Evolutionary conservation across 306 rosid species (phyloP), one percentile per base, ranked within the genome.

Genomic region (Corylus avellana): DNA sequence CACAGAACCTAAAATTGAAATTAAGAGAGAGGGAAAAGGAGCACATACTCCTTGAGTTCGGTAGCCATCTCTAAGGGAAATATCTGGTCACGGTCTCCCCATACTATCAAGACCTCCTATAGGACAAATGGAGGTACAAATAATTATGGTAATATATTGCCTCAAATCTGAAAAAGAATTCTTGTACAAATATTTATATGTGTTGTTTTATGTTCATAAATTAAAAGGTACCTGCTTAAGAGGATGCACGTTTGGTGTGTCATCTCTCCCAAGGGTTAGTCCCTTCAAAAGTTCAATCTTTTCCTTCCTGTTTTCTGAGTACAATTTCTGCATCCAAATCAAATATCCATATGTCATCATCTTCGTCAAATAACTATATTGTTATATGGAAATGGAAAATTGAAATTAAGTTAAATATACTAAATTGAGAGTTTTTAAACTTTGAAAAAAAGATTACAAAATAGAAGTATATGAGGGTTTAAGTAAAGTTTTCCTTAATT

Each of bases 81-180:
- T 77, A 95, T 79, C 51, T 58, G 77, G 77, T 95, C 98, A 25
- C 81, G 83, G 13, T 92, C 94, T 47, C 98, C 98, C 98, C 97
- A 92, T 29, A 95, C 27, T 39, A 92, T 73, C 78, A 95, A 82
- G 56, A 91, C 98, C 82, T 92, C 98, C 97, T 92, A 82, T 12
- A 11, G 6, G 49, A 1, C 49, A 50, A 35, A 16, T 25, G 14
- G 16, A 51, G n/a, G 32, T 5, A 51, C 35, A 12, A 22, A 49
- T 20, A 18, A 74, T 68, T 63, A 32, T 32, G 35, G 35, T 32
- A 32, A 3, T 32, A 32, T 1, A 32, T 1, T 32, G 35, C 35
- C 35, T 32, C 35, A 32, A 32, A 32, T 32, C 35, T 32, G 35
- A 32, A 2, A 32, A 32, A 32, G 35, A 32, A 32, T 32, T 32